Base-by-base conservation (phyloP, 129 eudicot genomes). In the Tagetes erecta region DNA sequence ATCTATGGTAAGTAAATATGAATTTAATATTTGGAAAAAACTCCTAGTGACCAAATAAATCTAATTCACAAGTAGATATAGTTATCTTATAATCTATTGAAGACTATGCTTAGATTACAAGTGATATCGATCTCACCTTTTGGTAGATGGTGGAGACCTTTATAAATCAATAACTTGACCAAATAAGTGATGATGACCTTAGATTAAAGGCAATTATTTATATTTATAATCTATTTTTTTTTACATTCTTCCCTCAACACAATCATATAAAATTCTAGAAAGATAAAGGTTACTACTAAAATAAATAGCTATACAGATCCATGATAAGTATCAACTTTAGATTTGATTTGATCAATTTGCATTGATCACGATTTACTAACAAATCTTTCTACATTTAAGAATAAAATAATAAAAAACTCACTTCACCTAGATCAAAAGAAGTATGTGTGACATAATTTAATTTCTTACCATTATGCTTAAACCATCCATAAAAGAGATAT, bases 81-180 rank as follows among this genome's bases (percentile, higher is more conserved):
- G 62, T 27, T 52, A 30, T 57, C 64, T 31, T 57, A 10, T 31
- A 13, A 46, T 20, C 12, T 20, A 68, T 46, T 47, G 30, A 33
- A 8, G 56, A 40, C 39, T 41, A 70, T 70, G 64, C 74, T 70
- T 70, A 51, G 64, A 70, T 70, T 51, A 11, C 34, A 70, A 70
- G 74, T 70, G 74, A 70, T 51, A 50, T 70, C 58, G 27, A 20
- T 20, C 27, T 47, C n/a, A 41, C 74, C 36, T 70, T 70, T 35
- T 36, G 74, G 64, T 13, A 49, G 47, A 70, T 70, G 49, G 63
- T 51, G 63, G 74, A 36, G 47, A 38, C 47, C 63, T 70, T 70
- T 70, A 70, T 70, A 58, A 70, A 70, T 70, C 63, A 51, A 55
- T 70, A 40, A 51, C 50, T 70, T 70, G 74, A 8, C 50, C 75